phyloP scores from a whole-genome alignment of 352 stramenopile species.

The Pythium chondricola region DNA sequence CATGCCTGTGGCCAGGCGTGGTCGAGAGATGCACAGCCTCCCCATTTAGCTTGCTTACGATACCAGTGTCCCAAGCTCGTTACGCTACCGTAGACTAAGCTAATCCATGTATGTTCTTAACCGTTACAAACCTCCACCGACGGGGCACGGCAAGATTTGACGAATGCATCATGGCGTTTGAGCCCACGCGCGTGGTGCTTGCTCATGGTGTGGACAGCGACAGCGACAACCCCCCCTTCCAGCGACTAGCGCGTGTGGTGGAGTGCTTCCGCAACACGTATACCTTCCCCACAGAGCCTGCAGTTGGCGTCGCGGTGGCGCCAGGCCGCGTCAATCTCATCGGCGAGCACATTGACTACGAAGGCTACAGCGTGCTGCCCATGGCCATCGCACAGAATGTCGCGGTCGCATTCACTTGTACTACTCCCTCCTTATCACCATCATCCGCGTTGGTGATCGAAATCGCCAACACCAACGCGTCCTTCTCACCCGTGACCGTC shows the following conservation, averaged over 20 bases:
- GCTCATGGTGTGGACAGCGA: no score
- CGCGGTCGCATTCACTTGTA: constrained; percentile 31
- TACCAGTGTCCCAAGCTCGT: no score
- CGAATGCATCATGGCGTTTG: no score
- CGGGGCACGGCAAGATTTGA: no score
- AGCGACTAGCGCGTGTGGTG: constrained; percentile 4
- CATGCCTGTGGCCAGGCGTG: no score
- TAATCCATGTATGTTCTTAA: no score
- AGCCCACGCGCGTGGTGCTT: no score
- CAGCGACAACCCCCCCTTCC: background rate
- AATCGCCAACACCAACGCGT: constrained; percentile 8
- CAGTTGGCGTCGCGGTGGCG: constrained; percentile 27
- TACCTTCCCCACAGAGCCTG: no score
- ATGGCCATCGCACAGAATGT: constrained; percentile 71
- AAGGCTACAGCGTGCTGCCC: constrained; percentile 78
- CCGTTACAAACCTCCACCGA: no score
- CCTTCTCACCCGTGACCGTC: background rate
- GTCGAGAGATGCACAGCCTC: no score
- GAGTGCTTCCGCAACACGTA: constrained; percentile 1
- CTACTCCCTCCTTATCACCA: background rate
- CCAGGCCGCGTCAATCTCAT: constrained; percentile 85
- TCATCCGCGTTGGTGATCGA: background rate
- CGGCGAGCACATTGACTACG: constrained; percentile 86
- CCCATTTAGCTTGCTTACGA: no score
- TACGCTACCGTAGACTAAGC: no score